Conservation (phyloP, 2,329 filamentous ascomycete species). For the Scedosporium minutisporum region DNA sequence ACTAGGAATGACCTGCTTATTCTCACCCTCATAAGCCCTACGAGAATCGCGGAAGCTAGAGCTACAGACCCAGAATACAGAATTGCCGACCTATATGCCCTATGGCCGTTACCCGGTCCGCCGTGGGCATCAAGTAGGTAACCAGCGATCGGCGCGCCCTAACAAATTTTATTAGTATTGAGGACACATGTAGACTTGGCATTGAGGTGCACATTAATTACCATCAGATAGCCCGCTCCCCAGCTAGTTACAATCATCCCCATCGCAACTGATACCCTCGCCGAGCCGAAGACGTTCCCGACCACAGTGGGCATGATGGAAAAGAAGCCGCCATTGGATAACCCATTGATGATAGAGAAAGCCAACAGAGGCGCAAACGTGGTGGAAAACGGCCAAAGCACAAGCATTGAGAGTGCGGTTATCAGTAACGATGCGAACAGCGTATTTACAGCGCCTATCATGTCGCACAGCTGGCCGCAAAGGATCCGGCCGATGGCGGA, state of each 20-base stretch:
- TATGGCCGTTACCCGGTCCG: no score
- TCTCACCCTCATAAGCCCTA: no score
- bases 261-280: conserved; percentile 45
- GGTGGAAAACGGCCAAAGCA: conserved; percentile 50
- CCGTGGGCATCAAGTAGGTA: no score
- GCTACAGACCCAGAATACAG: no score
- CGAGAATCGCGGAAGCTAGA: no score
- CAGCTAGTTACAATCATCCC: conserved; percentile 53
- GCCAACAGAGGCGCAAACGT: conserved; percentile 41
- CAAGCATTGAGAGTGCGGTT: conserved; percentile 47
- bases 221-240: conserved; percentile 51
- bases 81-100: no score
- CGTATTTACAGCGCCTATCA: conserved; percentile 45
- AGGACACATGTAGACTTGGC: no score
- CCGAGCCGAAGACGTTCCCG: conserved; percentile 47
- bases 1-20: no score
- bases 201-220: not conserved
- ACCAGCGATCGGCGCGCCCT: no score
- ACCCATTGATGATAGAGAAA: conserved; percentile 51
- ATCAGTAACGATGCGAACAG: conserved; percentile 40
- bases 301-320: conserved; percentile 54
- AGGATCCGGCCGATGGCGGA: conserved; percentile 48
- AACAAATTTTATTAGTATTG: no score
- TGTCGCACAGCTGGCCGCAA: conserved; percentile 44
- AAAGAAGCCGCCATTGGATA: conserved; percentile 54